Conservation (phyloP, 768 basidiomycete genomes). For the Dictyophora rubrovolvata region DNA sequence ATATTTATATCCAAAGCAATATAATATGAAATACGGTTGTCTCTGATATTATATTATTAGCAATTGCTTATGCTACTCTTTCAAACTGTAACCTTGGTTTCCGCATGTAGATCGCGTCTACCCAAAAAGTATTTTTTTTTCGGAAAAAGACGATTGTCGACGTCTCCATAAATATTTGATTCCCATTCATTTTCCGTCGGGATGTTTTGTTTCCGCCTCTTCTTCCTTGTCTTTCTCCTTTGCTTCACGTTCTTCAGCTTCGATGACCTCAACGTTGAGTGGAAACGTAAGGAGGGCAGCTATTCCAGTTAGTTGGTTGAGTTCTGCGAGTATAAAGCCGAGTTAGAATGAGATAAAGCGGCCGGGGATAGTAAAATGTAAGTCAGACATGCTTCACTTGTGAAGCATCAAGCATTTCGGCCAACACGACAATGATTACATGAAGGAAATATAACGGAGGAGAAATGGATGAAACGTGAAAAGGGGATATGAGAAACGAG, state of each 20-base stretch:
- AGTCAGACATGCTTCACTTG: background rate
- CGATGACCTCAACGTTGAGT: conserved; percentile 88
- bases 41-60: no score
- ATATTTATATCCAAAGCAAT: no score
- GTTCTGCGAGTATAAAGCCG: conserved; percentile 40
- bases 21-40: no score
- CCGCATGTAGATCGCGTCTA: no score
- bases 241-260: conserved; percentile 80
- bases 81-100: no score
- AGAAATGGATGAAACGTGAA: conserved; percentile 1
- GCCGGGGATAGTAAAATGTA: background rate
- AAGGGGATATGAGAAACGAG: background rate
- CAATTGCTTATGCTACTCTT: no score
- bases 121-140: no score
- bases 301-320: conserved; percentile 92
- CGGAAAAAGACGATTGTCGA: no score
- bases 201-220: conserved; percentile 11
- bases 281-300: conserved; percentile 96
- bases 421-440: background rate
- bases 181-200: background rate
- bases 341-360: background rate
- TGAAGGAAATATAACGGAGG: background rate
- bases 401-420: no score
- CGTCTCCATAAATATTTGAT: background rate
- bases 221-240: conserved; percentile 31